Evolutionary conservation across 139 green algal species (phyloP).

Genomic region (Haematococcus lacustris): DNA sequence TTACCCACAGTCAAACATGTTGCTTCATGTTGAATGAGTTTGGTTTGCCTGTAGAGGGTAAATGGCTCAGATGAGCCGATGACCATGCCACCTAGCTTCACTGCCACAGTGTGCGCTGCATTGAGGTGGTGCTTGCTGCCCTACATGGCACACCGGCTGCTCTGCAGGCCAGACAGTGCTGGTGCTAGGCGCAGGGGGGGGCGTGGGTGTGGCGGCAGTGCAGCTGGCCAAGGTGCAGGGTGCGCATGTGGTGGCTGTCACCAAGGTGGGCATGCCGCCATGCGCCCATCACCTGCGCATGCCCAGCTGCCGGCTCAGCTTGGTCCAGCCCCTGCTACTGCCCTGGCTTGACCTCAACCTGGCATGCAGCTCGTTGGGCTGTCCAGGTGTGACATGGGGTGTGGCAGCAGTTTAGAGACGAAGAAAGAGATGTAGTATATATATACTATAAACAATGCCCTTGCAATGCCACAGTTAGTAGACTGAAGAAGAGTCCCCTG

Average conservation of each 20-base stretch:
- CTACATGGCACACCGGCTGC: background rate
- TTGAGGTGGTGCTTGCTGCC: no score
- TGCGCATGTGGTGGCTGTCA: constrained; percentile 64
- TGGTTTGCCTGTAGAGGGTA: background rate
- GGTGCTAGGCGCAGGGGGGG: constrained; percentile 74
- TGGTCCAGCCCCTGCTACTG: no score
- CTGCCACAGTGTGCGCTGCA: no score
- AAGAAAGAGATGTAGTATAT: no score
- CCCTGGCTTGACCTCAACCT: background rate
- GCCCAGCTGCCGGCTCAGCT: no score
- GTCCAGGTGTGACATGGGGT: background rate
- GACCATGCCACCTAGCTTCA: background rate
- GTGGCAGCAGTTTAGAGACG: no score
- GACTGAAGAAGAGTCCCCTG: no score
- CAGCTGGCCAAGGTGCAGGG: constrained; percentile 56
- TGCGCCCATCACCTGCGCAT: no score
- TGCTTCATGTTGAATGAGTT: background rate
- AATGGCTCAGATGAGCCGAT: background rate
- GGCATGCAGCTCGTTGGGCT: background rate
- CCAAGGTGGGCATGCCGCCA: background rate
- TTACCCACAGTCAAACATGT: background rate
- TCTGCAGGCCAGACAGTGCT: constrained; percentile 76
- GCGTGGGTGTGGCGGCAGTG: constrained; percentile 80
- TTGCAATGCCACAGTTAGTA: no score
- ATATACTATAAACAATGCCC: no score